Evolutionary conservation across 2,329 filamentous ascomycete genomes (phyloP), one percentile per base, ranked within the genome.

Genomic region (Ampelomyces quisqualis): DNA sequence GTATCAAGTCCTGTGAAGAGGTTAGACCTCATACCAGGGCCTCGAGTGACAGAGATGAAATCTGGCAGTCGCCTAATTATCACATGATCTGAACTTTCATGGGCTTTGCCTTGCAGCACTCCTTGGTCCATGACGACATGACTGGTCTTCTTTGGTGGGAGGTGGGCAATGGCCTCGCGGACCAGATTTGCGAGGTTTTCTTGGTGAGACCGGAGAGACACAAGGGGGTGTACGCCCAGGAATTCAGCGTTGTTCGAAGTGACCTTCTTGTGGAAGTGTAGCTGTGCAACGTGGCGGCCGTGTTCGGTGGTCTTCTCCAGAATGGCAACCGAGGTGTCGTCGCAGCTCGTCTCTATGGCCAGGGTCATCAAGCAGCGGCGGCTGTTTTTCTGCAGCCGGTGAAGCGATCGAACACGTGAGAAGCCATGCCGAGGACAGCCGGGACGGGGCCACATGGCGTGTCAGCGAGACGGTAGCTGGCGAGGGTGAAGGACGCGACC

Each of bases 291-390:
- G 4, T 55, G 40, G 15, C 11, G 35, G 21, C 40, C 40, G 26
- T 26, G 8, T 28, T 41, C 28, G 5, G 18, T 28, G 20, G 68
- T 57, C 55, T 82, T 84, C 38, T 87, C 80, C 26, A 96, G 76
- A 33, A 97, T 70, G 20, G 91, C 86, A 14, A 96, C 90, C 43
- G 86, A 90, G 1, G 90, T 95, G 72, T 97, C 91, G 70, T 97
- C 91, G 76, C 91, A 93, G 2, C 86, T 90, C 7, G 85, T 86
- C 67, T 93, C 88, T 61, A 93, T 90, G 37, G 86, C 86, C 34
- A 91, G 77, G 4, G 74, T 76, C 44, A 69, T 59, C 33, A 73
- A 50, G 27, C 40, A 35, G 27, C 69, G 66, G 15, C 30, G 38
- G 11, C 22, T 11, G 17, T 15, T 27, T 36, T 39, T 48, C 49